These are phyloP conservation scores for Conticribra guillardii DNA, from an alignment of 108 stramenopile species.

Conservation along the genomic window DNA sequence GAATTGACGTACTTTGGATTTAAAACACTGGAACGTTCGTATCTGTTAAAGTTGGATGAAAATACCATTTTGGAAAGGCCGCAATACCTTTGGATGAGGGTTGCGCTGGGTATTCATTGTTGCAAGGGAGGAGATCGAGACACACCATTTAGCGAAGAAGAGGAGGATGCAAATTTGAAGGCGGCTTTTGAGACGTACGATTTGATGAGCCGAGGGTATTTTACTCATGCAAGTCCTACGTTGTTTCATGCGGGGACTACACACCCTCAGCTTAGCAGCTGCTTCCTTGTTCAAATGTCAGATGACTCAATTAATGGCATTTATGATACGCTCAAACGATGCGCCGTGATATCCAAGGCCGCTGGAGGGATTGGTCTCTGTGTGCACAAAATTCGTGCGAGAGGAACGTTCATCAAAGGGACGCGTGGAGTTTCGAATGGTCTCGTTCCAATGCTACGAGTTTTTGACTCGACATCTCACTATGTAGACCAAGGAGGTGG, in stretches of 20 bases:
- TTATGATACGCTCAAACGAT: constrained; percentile 95
- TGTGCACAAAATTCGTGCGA: constrained; percentile 94
- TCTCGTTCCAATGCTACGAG: constrained; percentile 98
- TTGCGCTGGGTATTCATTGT: constrained; percentile 96
- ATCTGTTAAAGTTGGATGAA: constrained; percentile 69
- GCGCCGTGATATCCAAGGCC: constrained; percentile 93
- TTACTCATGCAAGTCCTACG: constrained; percentile 97
- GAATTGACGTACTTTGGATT: constrained; percentile 96
- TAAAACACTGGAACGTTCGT: constrained; percentile 94
- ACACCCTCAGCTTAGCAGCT: constrained; percentile 93
- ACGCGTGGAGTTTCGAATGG: constrained; percentile 96
- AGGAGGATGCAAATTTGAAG: constrained; percentile 70
- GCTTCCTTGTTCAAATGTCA: constrained; percentile 95
- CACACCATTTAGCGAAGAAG: constrained; percentile 20
- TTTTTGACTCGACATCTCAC: constrained; percentile 95
- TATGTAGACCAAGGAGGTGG: constrained; percentile 99
- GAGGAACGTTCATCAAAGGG: constrained; percentile 91
- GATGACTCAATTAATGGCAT: constrained; percentile 98
- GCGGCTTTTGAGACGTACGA: constrained; percentile 95
- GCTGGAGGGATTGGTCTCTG: constrained; percentile 97
- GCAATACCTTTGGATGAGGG: constrained; percentile 97
- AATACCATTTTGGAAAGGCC: constrained; percentile 88
- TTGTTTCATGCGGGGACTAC: constrained; percentile 97
- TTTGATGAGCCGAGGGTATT: constrained; percentile 92
- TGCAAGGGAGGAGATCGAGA: constrained; percentile 10